These are phyloP conservation scores for Phytopythium boreale DNA, from an alignment of 352 stramenopile species.

Conservation along the genomic window DNA sequence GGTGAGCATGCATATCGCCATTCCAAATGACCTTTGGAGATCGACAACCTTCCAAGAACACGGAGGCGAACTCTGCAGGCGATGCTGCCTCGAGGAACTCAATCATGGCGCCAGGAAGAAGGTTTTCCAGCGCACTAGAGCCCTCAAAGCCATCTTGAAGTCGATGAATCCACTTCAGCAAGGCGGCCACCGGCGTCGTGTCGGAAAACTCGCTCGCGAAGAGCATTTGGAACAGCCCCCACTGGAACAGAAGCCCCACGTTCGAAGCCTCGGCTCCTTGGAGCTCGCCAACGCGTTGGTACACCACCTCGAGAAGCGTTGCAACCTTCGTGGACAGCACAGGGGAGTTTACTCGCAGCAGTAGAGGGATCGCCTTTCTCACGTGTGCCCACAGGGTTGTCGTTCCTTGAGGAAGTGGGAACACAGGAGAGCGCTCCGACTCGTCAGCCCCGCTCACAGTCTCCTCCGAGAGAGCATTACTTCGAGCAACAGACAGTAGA, in stretches of 20 bases:
- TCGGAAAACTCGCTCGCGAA: constrained; percentile 47
- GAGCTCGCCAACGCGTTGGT: constrained; percentile 25
- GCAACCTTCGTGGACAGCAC: constrained; percentile 54
- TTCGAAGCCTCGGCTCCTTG: constrained; percentile 34
- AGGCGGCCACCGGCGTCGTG: constrained; percentile 53
- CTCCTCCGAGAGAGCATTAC: constrained; percentile 48
- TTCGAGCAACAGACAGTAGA: constrained; percentile 55
- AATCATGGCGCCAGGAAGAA: constrained; percentile 92
- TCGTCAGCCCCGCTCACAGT: constrained; percentile 7
- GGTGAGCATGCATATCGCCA: constrained; percentile 86
- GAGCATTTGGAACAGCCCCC: constrained; percentile 76
- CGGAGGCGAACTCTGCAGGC: constrained; percentile 79
- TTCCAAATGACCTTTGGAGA: constrained; percentile 95
- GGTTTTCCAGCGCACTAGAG: constrained; percentile 65
- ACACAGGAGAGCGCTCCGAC: constrained; percentile 27
- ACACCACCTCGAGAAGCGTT: constrained; percentile 67
- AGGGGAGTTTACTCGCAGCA: constrained; percentile 41
- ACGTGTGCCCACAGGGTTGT: constrained; percentile 44
- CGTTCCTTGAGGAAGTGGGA: constrained; percentile 54
- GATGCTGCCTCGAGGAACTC: constrained; percentile 81
- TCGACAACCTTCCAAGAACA: constrained; percentile 83
- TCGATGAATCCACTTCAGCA: constrained; percentile 71
- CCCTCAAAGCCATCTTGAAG: constrained; percentile 49
- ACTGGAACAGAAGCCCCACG: constrained; percentile 43
- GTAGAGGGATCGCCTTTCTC: constrained; percentile 46